Evolutionary conservation across 179 eudicot genomes (phyloP).

Genomic region (Silene noctiflora): DNA sequence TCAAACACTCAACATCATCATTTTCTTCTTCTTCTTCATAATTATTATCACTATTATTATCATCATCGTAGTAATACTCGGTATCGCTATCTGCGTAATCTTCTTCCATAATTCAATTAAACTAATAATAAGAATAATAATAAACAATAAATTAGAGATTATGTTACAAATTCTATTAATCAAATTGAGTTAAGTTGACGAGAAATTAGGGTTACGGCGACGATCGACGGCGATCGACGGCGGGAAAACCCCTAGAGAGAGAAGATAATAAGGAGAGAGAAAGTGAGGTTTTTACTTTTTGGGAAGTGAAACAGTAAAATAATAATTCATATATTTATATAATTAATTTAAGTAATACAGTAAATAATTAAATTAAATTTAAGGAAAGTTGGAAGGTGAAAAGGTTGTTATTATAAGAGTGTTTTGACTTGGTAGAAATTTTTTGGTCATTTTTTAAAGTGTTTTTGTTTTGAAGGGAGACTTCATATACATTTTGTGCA

Average conservation of each 20-base stretch:
- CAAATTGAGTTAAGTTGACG: neutral
- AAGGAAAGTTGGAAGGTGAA: no score
- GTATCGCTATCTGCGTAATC: slow-evolving; percentile 31
- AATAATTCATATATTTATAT: no score
- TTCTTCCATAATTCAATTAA: slow-evolving; percentile 16
- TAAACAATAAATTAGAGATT: neutral
- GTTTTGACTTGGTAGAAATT: no score
- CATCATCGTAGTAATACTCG: slow-evolving; percentile 24
- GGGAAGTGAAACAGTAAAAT: neutral
- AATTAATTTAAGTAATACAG: no score
- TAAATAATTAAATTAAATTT: no score
- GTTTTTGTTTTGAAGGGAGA: no score
- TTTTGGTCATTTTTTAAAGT: no score
- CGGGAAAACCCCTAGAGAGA: neutral
- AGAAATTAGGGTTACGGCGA: neutral
- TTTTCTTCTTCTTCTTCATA: neutral
- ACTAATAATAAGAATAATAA: neutral
- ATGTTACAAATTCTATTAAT: no score
- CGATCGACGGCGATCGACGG: neutral
- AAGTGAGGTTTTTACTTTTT: no score
- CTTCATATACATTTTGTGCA: no score
- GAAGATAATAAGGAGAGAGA: neutral
- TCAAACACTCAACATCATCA: slow-evolving; percentile 26
- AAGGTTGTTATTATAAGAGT: no score
- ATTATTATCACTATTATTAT: slow-evolving; percentile 10